Conservation (phyloP, 176 grass and related monocot genomes). For the Triticum monococcum region DNA sequence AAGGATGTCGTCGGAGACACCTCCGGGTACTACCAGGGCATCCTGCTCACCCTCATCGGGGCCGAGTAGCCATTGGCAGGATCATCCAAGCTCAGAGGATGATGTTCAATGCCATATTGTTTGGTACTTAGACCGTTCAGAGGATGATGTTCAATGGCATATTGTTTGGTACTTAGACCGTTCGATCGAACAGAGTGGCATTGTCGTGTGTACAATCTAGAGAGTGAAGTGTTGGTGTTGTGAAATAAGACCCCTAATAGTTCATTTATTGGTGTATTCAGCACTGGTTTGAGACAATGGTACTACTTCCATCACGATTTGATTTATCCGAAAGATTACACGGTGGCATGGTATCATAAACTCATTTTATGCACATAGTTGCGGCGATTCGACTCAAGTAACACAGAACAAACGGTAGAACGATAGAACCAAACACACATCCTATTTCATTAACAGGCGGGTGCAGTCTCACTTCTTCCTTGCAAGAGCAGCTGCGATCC, state of each 20-base stretch:
- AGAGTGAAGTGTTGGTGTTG: neutral
- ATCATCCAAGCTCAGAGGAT: neutral
- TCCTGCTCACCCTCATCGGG: slow-evolving; percentile 69
- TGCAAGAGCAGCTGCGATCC: slow-evolving; percentile 66
- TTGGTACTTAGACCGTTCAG: neutral
- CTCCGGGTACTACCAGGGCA: slow-evolving; percentile 57
- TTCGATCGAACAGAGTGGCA: neutral
- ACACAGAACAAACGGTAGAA: neutral
- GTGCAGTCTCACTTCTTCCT: slow-evolving; percentile 58
- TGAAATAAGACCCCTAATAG: neutral
- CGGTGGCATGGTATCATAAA: neutral
- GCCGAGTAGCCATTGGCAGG: slow-evolving; percentile 34
- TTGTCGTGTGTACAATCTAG: neutral
- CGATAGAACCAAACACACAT: neutral
- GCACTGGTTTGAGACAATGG: neutral
- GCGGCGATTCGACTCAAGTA: neutral
- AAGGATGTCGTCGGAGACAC: slow-evolving; percentile 63
- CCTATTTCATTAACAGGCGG: neutral
- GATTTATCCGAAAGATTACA: neutral
- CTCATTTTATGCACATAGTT: slow-evolving; percentile 23
- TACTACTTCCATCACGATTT: neutral
- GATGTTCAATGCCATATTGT: neutral
- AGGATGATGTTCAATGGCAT: neutral
- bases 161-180: neutral
- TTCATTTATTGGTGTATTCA: slow-evolving; percentile 16